These are phyloP conservation scores for Pichia pseudocactophila DNA, from an alignment of 805 yeast genomes.

Conservation along the genomic window DNA sequence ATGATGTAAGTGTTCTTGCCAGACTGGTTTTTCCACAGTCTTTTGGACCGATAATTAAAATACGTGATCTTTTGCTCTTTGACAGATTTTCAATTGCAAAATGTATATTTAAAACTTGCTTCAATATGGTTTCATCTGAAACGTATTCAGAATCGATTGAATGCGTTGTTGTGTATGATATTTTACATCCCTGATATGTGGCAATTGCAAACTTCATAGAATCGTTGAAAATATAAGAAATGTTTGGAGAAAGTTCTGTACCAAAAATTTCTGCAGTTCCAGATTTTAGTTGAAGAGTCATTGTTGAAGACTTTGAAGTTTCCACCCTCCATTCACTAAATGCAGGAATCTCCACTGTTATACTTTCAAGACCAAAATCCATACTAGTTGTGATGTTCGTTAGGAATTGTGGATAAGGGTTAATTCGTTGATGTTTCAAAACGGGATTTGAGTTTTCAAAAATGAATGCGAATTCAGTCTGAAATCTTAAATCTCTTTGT, in stretches of 20 bases:
- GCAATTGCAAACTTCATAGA: conserved; percentile 43
- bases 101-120: conserved; percentile 61
- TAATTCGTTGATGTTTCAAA: too few species aligned
- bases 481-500: too few species aligned
- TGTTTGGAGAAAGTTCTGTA: conserved; percentile 74
- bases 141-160: conserved; percentile 45
- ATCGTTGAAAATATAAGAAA: conserved; percentile 49
- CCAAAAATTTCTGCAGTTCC: conserved; percentile 92
- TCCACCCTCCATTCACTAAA: conserved; percentile 7
- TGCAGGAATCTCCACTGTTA: conserved; percentile 15
- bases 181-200: conserved; percentile 56
- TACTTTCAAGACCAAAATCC: conserved; percentile 7
- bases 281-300: conserved; percentile 26
- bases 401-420: too few species aligned
- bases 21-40: conserved; percentile 76
- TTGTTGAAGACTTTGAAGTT: conserved; percentile 1
- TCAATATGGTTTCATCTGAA: conserved; percentile 48
- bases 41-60: conserved; percentile 63
- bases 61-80: conserved; percentile 34
- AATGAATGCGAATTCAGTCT: too few species aligned
- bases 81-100: conserved; percentile 58
- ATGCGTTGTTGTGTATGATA: conserved; percentile 41
- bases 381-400: too few species aligned
- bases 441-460: too few species aligned
- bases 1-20: conserved; percentile 58